Evolutionary conservation across 2,329 filamentous ascomycete genomes (phyloP), one percentile per base, ranked within the genome.

Genomic region (Mariannaea elegans): DNA sequence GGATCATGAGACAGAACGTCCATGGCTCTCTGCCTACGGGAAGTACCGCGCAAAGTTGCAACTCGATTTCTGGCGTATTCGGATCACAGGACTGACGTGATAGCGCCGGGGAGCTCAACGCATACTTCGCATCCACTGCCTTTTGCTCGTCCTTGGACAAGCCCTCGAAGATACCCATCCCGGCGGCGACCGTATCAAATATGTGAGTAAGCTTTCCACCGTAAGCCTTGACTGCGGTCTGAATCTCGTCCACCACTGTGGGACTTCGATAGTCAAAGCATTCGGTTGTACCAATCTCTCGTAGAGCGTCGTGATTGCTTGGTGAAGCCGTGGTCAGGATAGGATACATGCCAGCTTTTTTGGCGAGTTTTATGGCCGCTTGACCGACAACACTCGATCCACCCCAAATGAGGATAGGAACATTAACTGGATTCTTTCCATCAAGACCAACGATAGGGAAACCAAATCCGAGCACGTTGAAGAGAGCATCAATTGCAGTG

Each of bases 301-400:
- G 66, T n/a, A 76, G 65, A 14, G 71, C 65, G 2, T 66, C 70
- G 36, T 76, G 73, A 13, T 76, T 75, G 44, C 67, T 65, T 3
- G 65, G 48, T 7, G 72, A 74, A 0, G 73, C 71, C 0, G 76
- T 77, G 1, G 73, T 71, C 21, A 77, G 66, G 14, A 79, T 75
- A 12, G 68, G 65, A 0, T 56, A 58, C 6, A 66, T 61, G 3
- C 76, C 77, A 1, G 72, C 69, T 1, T 71, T 71, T 6, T 62
- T 64, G 0, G 75, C 76, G 2, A 78, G 59, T 48, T 78, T 76
- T 14, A 79, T 70, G 5, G 73, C 73, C 19, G 68, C 70, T 27
- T 69, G 62, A 7, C 77, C 77, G 1, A 78, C 75, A 36, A 67
- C 70, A 1, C 71, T 71, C 4, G 69, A 71, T 7, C 73, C 77